Evolutionary conservation across 106 monocot genomes (phyloP).

Genomic region (Apostasia ramifera): DNA sequence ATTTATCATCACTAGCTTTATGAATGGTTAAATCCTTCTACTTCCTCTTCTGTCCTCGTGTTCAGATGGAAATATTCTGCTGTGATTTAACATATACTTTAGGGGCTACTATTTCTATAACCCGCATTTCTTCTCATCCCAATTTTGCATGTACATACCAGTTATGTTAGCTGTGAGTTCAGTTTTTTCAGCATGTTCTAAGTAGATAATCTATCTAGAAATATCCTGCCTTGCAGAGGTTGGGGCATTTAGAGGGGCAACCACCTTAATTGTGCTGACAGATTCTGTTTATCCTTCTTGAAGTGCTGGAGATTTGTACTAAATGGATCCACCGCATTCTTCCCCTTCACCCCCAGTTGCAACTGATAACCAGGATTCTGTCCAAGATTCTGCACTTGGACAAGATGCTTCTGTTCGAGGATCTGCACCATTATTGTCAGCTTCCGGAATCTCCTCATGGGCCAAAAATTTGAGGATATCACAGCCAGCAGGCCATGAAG

Average conservation of each 20-base stretch:
- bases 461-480: slow-evolving; percentile 72
- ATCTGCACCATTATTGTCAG: slow-evolving; percentile 46
- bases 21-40: too few relatives aligned
- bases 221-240: neutral
- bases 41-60: too few relatives aligned
- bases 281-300: neutral
- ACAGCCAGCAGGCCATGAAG: slow-evolving; percentile 41
- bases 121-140: too few relatives aligned
- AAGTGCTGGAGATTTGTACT: neutral
- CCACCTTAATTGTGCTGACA: neutral
- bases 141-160: too few relatives aligned
- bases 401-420: slow-evolving; percentile 31
- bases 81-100: too few relatives aligned
- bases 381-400: slow-evolving; percentile 21
- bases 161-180: too few relatives aligned
- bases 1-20: too few relatives aligned
- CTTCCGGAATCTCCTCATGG: slow-evolving; percentile 84
- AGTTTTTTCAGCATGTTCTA: too few relatives aligned
- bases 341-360: slow-evolving; percentile 9
- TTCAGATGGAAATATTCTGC: too few relatives aligned
- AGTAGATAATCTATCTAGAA: too few relatives aligned
- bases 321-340: slow-evolving; percentile 11
- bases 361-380: slow-evolving; percentile 17
- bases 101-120: too few relatives aligned
- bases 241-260: neutral